These are phyloP conservation scores for Paecilomyces niveus DNA, from an alignment of 2,329 filamentous ascomycete genomes.

Conservation along the genomic window DNA sequence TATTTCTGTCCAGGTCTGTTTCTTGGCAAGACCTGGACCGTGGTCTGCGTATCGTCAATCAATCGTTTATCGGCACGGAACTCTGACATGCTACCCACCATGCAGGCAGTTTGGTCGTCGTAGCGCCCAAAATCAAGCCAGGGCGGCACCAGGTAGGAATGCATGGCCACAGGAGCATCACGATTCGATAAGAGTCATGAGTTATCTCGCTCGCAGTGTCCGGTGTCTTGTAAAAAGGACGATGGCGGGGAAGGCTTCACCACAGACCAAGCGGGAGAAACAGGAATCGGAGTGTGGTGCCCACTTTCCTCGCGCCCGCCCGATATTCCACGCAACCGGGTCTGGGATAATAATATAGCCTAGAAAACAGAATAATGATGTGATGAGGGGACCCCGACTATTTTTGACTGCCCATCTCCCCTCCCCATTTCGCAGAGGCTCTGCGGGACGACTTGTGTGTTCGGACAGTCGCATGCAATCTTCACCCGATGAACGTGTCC, in stretches of 20 bases:
- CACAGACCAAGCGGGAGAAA: background rate
- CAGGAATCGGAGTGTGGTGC: background rate
- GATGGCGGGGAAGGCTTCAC: background rate
- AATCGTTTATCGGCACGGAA: background rate
- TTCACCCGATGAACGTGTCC: background rate
- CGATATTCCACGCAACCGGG: background rate
- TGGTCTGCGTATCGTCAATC: background rate
- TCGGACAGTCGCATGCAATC: background rate
- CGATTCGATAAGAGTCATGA: background rate
- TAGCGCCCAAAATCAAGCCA: background rate
- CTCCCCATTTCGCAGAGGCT: background rate
- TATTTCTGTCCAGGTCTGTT: background rate
- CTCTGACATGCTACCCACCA: background rate
- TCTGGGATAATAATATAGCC: background rate
- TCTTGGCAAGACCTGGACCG: background rate
- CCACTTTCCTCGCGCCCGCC: background rate
- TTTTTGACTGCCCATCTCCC: background rate
- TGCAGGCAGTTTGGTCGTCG: background rate
- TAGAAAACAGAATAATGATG: background rate
- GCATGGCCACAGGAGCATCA: background rate
- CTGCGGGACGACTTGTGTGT: background rate
- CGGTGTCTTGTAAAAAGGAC: background rate
- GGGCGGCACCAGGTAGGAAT: background rate
- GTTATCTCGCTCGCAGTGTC: background rate
- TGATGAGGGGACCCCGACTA: background rate